phyloP scores from a whole-genome alignment of 2,329 filamentous ascomycete genomes.

The Phaeoacremonium minimum region DNA sequence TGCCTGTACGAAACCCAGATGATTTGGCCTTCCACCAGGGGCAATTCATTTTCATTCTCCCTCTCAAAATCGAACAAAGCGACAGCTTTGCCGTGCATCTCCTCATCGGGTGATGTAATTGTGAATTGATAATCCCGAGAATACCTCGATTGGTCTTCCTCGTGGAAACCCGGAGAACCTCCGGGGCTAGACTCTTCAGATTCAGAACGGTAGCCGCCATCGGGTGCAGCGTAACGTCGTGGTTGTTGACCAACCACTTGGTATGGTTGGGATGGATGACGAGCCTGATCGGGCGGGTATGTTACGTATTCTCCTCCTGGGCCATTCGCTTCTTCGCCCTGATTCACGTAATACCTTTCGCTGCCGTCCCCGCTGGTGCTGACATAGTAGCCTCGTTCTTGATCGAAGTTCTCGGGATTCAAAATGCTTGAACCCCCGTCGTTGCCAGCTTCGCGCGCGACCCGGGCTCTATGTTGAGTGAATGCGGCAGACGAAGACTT shows the following conservation, averaged over 20 bases:
- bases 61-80: slow-evolving; percentile 92
- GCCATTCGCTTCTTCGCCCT: slow-evolving; percentile 66
- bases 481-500: slow-evolving; percentile 60
- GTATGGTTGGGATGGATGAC: slow-evolving; percentile 49
- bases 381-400: slow-evolving; percentile 63
- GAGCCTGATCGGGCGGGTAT: slow-evolving; percentile 63
- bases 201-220: slow-evolving; percentile 47
- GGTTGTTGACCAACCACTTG: slow-evolving; percentile 39
- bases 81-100: slow-evolving; percentile 95
- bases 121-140: slow-evolving; percentile 93
- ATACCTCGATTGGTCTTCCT: slow-evolving; percentile 72
- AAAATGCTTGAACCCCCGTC: slow-evolving; percentile 36
- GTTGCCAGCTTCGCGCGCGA: slow-evolving; percentile 33
- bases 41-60: slow-evolving; percentile 95
- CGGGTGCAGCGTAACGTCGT: slow-evolving; percentile 37
- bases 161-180: slow-evolving; percentile 53
- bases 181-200: slow-evolving; percentile 56
- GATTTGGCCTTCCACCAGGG: slow-evolving; percentile 88
- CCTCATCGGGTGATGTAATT: slow-evolving; percentile 90
- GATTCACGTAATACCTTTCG: slow-evolving; percentile 70
- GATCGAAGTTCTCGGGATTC: slow-evolving; percentile 46
- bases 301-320: slow-evolving; percentile 78
- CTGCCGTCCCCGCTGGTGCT: slow-evolving; percentile 66
- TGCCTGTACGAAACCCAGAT: slow-evolving; percentile 96
- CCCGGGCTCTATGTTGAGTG: slow-evolving; percentile 40